Conservation (phyloP, 2,329 filamentous ascomycete genomes). For the Cercospora nicotianae region DNA sequence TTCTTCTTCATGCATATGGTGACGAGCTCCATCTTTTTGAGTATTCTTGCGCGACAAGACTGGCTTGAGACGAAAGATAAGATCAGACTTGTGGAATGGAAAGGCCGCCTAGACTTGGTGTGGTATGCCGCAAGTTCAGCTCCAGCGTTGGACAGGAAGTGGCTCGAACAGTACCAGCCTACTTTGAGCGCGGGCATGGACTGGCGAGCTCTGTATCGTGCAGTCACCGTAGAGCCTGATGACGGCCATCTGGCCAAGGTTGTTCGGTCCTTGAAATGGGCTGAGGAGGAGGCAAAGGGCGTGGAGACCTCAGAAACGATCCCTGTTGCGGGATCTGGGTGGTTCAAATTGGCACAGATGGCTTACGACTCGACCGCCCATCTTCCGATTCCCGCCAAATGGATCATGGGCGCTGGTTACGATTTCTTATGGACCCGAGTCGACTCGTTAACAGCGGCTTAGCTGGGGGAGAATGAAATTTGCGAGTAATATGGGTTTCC, state of each 20-base stretch:
- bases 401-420: neutral
- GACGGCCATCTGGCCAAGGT: neutral
- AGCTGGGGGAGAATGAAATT: neutral
- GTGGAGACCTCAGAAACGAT: neutral
- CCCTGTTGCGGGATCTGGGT: neutral
- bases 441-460: neutral
- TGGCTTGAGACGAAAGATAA: constrained; percentile 39
- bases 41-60: constrained; percentile 32
- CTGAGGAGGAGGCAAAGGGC: neutral
- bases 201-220: neutral
- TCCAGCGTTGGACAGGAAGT: constrained; percentile 67
- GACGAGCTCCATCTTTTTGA: constrained; percentile 39
- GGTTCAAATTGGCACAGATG: constrained; percentile 2
- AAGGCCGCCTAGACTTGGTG: constrained; percentile 30
- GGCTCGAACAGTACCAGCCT: neutral
- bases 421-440: neutral
- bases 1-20: constrained; percentile 41
- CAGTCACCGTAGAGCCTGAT: neutral
- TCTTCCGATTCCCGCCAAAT: neutral
- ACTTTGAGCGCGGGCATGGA: neutral
- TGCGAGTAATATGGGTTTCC: neutral
- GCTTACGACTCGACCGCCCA: neutral
- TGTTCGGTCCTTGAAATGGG: neutral
- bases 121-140: constrained; percentile 28
- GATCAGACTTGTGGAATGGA: constrained; percentile 32